phyloP scores from a whole-genome alignment of 2,329 filamentous ascomycete genomes.

The Penicillium sp. region DNA sequence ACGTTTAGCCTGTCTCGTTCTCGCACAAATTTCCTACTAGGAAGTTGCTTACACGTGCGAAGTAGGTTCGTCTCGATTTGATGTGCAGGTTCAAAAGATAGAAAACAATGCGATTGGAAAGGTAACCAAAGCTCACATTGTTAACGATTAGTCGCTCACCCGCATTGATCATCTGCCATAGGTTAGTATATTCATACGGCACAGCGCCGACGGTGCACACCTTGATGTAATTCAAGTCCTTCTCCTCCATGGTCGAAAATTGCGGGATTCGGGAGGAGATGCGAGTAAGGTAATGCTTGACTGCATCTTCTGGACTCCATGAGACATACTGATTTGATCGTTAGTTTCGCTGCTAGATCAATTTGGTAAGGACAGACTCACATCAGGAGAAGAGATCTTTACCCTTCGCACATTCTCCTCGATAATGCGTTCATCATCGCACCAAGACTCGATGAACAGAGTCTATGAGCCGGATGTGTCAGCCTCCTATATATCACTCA shows the following conservation, averaged over 20 bases:
- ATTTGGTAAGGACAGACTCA: constrained; percentile 47
- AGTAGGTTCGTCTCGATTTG: constrained; percentile 90
- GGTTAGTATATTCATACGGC: constrained; percentile 9
- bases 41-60: constrained; percentile 61
- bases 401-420: constrained; percentile 96
- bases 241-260: constrained; percentile 95
- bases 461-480: constrained; percentile 56
- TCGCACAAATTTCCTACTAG: background rate
- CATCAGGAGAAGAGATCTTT: constrained; percentile 95
- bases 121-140: constrained; percentile 93
- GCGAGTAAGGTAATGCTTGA: constrained; percentile 82
- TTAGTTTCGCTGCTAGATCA: constrained; percentile 6
- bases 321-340: constrained; percentile 66
- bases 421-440: constrained; percentile 88
- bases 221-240: constrained; percentile 93
- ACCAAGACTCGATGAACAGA: constrained; percentile 93
- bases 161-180: constrained; percentile 81
- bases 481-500: background rate
- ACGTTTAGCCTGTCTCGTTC: constrained; percentile 11
- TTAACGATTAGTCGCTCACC: constrained; percentile 92
- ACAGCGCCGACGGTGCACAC: constrained; percentile 24
- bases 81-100: constrained; percentile 97
- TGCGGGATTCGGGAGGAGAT: constrained; percentile 91
- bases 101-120: constrained; percentile 96
- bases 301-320: constrained; percentile 89